These are phyloP conservation scores for Fusarium hostae DNA, from an alignment of 2,329 filamentous ascomycete species.

Conservation along the genomic window DNA sequence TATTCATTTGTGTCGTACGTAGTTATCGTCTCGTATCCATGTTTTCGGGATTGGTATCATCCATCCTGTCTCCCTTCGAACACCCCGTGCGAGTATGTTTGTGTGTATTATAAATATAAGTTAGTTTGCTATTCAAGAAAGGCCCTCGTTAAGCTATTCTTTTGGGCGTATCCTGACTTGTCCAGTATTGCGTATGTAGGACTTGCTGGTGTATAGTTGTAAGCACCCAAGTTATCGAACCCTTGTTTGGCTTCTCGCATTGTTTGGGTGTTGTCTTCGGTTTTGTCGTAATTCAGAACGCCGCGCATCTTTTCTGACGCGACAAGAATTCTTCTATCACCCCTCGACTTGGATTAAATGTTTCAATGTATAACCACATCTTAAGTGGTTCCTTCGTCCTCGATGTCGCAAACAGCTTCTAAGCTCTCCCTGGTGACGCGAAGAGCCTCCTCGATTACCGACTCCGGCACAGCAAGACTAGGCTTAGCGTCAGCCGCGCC, in stretches of 20 bases:
- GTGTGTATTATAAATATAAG: slow-evolving; percentile 8
- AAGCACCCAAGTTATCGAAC: background rate
- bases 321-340: background rate
- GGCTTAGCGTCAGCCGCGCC: slow-evolving; percentile 40
- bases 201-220: background rate
- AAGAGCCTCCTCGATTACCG: slow-evolving; percentile 72
- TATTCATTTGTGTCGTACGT: slow-evolving; percentile 32
- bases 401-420: slow-evolving; percentile 59
- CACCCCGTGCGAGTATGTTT: background rate
- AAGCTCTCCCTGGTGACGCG: slow-evolving; percentile 68
- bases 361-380: background rate
- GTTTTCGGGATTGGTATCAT: slow-evolving; percentile 38
- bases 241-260: background rate
- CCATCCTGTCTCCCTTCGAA: slow-evolving; percentile 18
- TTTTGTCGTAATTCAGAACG: background rate
- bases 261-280: background rate
- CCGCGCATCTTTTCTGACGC: background rate
- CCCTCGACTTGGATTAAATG: background rate
- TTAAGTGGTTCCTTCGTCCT: slow-evolving; percentile 40
- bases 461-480: slow-evolving; percentile 66
- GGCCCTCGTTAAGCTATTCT: background rate
- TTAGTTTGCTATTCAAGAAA: slow-evolving; percentile 16
- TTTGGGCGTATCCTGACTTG: background rate
- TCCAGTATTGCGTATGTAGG: background rate
- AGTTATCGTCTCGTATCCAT: slow-evolving; percentile 32